Base-by-base conservation (phyloP, 371 early-diverging fungal species). In the Mortierella sp. region DNA sequence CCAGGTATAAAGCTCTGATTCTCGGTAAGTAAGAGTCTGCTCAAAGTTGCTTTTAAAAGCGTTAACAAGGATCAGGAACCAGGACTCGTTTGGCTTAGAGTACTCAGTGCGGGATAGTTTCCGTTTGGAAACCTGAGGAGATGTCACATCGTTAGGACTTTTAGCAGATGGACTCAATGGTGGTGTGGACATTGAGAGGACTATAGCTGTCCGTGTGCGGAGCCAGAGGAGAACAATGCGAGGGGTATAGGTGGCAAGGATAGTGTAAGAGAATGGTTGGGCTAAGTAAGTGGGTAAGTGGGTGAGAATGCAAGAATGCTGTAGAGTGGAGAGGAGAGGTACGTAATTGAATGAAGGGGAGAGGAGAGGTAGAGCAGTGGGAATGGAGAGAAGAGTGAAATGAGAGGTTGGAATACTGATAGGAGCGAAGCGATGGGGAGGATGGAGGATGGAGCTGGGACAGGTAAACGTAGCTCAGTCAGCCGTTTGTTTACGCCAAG, bases 31-130 rank as follows among this genome's bases (percentile, higher is more conserved):
- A 53, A 82, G 68, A 10, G 83, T 82, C 59, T 74, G 78, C 32
- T 82, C 83, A 74, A 78, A 82, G 78, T 82, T 77, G 51, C 78
- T 76, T 66, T 82, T 82, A 64, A 82, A 82, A 49, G 83, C 83
- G 56, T 82, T 82, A n/a, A 82, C 78, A 15, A 82, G 83, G 67
- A 82, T 82, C 61, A 77, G 61, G 62, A 82, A 74, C 83, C 83
- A 82, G 17, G 70, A 73, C 70, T 82, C 83, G 78, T 77, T 76
- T 13, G 83, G 83, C 37, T 77, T 82, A 23, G 68, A 60, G 32
- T 72, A 66, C n/a, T 82, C 74, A 13, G 74, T 35, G n/a, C 63
- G 65, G 10, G 66, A 67, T 31, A 56, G 72, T 15, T 63, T 69
- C 63, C 79, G 69, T 45, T 64, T 72, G 22, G 66, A 51, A 32